Conservation (phyloP, 2,329 filamentous ascomycete species). For the Clarireedia homoeocarpa region DNA sequence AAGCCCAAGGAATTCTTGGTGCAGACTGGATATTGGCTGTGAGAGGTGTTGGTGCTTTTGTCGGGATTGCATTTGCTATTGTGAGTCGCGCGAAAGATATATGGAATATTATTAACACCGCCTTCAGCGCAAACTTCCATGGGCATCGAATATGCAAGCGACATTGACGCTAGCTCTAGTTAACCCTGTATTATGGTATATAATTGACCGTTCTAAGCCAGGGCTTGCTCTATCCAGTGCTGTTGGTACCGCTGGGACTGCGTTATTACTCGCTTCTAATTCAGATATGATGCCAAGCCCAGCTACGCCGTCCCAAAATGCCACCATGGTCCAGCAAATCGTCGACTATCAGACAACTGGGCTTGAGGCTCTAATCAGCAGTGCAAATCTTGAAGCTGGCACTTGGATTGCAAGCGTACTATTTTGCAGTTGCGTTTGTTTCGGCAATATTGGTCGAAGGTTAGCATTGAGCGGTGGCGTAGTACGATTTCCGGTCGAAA, state of each 20-base stretch:
- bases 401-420: constrained; percentile 91
- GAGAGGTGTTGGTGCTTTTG: constrained; percentile 61
- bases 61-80: constrained; percentile 73
- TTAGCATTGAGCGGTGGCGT: constrained; percentile 40
- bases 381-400: constrained; percentile 60
- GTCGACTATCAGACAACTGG: constrained; percentile 6
- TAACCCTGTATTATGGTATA: constrained; percentile 92
- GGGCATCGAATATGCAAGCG: constrained; percentile 91
- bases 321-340: constrained; percentile 9
- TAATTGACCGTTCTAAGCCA: constrained; percentile 82
- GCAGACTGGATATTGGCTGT: constrained; percentile 72
- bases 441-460: constrained; percentile 87
- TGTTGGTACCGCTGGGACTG: constrained; percentile 68
- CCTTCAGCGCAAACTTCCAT: constrained; percentile 72
- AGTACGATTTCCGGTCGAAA: neutral
- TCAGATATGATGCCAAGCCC: constrained; percentile 71
- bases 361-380: constrained; percentile 47
- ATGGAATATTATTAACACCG: constrained; percentile 11
- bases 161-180: constrained; percentile 82
- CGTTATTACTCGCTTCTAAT: constrained; percentile 64
- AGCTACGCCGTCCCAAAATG: constrained; percentile 28
- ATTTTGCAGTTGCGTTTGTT: constrained; percentile 91
- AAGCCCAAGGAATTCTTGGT: constrained; percentile 31
- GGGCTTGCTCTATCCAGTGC: constrained; percentile 73
- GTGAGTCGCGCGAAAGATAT: constrained; percentile 47